These are phyloP conservation scores for Cicer judaicum DNA, from an alignment of 306 rosid species.

Conservation along the genomic window DNA sequence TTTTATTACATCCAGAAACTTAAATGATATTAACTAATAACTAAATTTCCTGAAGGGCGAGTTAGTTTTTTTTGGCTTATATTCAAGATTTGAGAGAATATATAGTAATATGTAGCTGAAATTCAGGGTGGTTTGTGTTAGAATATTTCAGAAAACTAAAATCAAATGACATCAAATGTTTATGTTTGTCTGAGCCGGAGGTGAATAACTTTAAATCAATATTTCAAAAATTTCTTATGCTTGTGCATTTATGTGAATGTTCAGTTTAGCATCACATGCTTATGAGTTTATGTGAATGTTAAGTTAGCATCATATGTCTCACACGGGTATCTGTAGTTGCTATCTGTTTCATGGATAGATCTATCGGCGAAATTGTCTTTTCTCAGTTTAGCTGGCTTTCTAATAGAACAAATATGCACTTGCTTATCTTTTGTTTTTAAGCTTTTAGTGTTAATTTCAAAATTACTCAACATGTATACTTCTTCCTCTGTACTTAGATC, in stretches of 20 bases:
- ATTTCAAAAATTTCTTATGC: constrained; percentile 13
- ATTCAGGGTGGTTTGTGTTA: background rate
- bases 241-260: constrained; percentile 13
- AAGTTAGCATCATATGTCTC: constrained; percentile 1
- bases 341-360: constrained; percentile 10
- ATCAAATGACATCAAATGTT: constrained; percentile 10
- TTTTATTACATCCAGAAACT: background rate
- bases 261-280: constrained; percentile 11
- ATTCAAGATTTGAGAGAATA: background rate
- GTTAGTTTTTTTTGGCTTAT: background rate
- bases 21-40: background rate
- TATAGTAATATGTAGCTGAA: background rate
- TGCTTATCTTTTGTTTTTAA: constrained; percentile 25
- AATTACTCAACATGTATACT: constrained; percentile 30
- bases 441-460: constrained; percentile 13
- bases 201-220: background rate
- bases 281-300: constrained; percentile 10
- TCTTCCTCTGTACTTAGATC: constrained; percentile 30
- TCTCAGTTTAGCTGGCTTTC: constrained; percentile 11
- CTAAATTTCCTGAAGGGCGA: background rate
- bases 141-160: constrained; percentile 4
- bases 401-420: constrained; percentile 1
- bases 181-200: background rate
- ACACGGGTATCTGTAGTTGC: background rate
- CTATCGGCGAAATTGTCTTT: constrained; percentile 23